Base-by-base conservation (phyloP, 139 green algal genomes). In the Chlamydomonas sp. region DNA sequence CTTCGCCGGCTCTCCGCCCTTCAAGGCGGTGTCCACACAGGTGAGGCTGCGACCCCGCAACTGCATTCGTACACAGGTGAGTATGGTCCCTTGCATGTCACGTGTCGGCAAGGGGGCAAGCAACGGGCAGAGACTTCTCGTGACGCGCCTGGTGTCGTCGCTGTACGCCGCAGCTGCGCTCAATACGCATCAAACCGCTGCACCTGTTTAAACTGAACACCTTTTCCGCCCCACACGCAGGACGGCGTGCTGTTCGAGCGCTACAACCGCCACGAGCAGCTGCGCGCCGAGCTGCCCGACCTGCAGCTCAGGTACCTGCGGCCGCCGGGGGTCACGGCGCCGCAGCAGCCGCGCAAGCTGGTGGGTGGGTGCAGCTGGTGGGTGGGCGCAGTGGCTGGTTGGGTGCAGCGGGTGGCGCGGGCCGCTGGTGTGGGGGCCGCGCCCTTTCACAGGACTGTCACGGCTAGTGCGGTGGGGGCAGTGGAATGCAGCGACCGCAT, bases 261-360 rank as follows among this genome's bases (percentile, higher is more conserved):
- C 2, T 88, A 88, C 83, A 68, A 18, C 3, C 73, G 83, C 12
- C 31, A 57, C 10, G 66, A 10, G 31, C 9, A 31, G 9, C 31
- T n/a, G 62, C 71, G 17, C 8, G 83, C 9, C 62, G 83, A 81
- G 10, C 63, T 88, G 74, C 74, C 83, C 12, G 74, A 88, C 67
- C 15, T 88, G 72, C 83, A 88, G 82, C 82, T 80, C 61, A 71
- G 82, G 16, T 86, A 86, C 82, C 59, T 86, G 57, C 71, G 82
- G 7, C 74, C 74, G 74, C 82, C 82, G 2, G 82, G 71, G 8
- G 67, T 16, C 9, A 63, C 72, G 0, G 71, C 82, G 1, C 60
- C n/a, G 9, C 71, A 18, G n/a, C 59, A 86, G 62, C 71, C 82
- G 10, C 71, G 71, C 16, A 20, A 15, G 60, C 61, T 86, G 82